phyloP scores from a whole-genome alignment of 805 yeast genomes.

The Starmerella roubikii region DNA sequence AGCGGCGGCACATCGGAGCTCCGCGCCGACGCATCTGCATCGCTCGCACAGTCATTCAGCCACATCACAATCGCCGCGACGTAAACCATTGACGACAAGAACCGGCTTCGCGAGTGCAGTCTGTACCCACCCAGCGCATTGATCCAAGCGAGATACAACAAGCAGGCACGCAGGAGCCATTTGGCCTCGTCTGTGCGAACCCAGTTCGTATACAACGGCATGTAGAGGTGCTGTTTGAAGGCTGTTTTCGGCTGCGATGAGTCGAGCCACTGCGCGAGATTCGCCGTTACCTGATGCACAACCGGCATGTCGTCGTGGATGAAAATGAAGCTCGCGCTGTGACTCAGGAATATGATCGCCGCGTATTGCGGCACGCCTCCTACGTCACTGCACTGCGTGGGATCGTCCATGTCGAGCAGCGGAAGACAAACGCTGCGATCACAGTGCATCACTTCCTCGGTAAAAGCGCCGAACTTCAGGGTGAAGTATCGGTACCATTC shows the following conservation, averaged over 20 bases:
- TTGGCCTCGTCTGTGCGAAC: slow-evolving; percentile 21
- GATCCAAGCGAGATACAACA: slow-evolving; percentile 21
- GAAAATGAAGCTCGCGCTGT: slow-evolving; percentile 22
- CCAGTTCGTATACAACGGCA: slow-evolving; percentile 24
- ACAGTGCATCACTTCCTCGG: slow-evolving; percentile 18
- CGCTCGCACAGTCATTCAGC: slow-evolving; percentile 19
- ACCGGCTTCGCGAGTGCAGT: slow-evolving; percentile 13
- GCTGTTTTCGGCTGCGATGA: slow-evolving; percentile 1
- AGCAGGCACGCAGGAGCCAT: slow-evolving; percentile 20
- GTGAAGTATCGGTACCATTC: slow-evolving; percentile 23
- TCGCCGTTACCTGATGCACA: slow-evolving; percentile 22
- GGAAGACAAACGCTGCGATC: slow-evolving; percentile 16
- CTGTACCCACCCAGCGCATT: slow-evolving; percentile 19
- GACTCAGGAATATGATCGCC: slow-evolving; percentile 20
- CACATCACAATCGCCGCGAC: slow-evolving; percentile 23
- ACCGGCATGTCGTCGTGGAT: slow-evolving; percentile 24
- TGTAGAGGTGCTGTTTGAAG: slow-evolving; percentile 21
- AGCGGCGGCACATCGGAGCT: slow-evolving; percentile 8
- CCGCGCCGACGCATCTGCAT: background rate
- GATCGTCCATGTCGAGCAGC: slow-evolving; percentile 15
- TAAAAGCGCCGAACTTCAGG: slow-evolving; percentile 21
- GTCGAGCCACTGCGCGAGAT: slow-evolving; percentile 19
- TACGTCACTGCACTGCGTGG: slow-evolving; percentile 8
- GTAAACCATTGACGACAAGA: slow-evolving; percentile 22
- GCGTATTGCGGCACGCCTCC: slow-evolving; percentile 20